phyloP scores from a whole-genome alignment of 257 asterid species.

The Echites panduratus region DNA sequence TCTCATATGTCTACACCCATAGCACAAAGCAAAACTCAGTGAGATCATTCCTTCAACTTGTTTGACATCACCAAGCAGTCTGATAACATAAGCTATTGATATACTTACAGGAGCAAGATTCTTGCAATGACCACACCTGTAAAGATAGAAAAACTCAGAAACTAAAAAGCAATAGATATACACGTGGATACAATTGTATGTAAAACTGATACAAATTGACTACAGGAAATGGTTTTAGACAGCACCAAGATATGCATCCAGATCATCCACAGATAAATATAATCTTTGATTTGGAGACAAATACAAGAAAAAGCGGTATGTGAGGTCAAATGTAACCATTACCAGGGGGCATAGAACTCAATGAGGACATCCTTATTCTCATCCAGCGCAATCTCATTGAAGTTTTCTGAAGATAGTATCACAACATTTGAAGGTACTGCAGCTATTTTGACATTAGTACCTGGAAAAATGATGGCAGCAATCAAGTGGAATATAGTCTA shows the following conservation, averaged over 20 bases:
- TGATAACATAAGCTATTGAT: conserved; percentile 15
- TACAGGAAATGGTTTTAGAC: not conserved
- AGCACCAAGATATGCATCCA: not conserved
- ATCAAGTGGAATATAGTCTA: conserved; percentile 2
- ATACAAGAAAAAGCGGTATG: not conserved
- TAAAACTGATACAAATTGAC: not conserved
- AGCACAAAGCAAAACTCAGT: conserved; percentile 15
- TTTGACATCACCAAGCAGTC: conserved; percentile 13
- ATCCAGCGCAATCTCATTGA: conserved; percentile 69
- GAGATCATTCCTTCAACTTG: conserved; percentile 8
- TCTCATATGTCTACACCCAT: conserved; percentile 69
- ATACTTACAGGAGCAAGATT: conserved; percentile 88
- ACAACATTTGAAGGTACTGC: conserved; percentile 68
- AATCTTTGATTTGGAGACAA: not conserved
- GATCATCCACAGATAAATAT: not conserved
- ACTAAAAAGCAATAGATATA: conserved; percentile 3
- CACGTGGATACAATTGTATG: not conserved
- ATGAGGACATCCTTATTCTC: conserved; percentile 77
- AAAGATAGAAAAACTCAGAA: conserved; percentile 26
- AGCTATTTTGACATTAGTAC: conserved; percentile 83
- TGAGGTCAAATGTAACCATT: conserved; percentile 15
- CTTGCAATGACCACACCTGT: conserved; percentile 98
- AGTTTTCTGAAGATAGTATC: conserved; percentile 62
- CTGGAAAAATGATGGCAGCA: conserved; percentile 30
- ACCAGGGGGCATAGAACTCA: conserved; percentile 99